Evolutionary conservation across 148 eudicot genomes (phyloP).

Genomic region (Drosera capensis): DNA sequence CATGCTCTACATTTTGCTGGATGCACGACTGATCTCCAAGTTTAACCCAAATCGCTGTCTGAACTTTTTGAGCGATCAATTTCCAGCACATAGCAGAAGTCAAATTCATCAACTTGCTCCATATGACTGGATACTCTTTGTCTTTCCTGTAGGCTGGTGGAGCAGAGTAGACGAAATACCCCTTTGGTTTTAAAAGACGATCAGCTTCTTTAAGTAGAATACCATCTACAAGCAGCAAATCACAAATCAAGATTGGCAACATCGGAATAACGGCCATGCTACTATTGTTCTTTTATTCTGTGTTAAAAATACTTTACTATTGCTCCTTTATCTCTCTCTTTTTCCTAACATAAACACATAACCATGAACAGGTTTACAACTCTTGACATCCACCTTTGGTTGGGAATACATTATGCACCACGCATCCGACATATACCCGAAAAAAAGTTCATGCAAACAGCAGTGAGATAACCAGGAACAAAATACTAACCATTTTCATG

Average conservation of each 20-base stretch:
- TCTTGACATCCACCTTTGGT: too few species aligned
- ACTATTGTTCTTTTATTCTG: too few species aligned
- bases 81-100: constrained; percentile 95
- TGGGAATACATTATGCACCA: too few species aligned
- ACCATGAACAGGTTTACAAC: too few species aligned
- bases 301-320: too few species aligned
- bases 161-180: constrained; percentile 91
- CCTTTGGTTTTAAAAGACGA: constrained; percentile 71
- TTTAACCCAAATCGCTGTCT: constrained; percentile 95
- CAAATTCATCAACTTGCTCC: constrained; percentile 63
- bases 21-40: constrained; percentile 53
- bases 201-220: constrained; percentile 71
- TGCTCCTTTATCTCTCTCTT: too few species aligned
- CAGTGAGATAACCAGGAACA: too few species aligned
- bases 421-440: too few species aligned
- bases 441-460: neutral
- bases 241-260: neutral
- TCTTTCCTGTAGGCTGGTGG: constrained; percentile 96
- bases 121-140: constrained; percentile 72
- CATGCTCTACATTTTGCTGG: constrained; percentile 50
- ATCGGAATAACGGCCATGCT: too few species aligned
- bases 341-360: too few species aligned
- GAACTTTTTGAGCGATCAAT: constrained; percentile 69
- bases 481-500: constrained; percentile 63
- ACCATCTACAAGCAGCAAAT: constrained; percentile 44